Evolutionary conservation across 2,329 filamentous ascomycete genomes (phyloP).

Genomic region (Pseudogymnoascus sp.): DNA sequence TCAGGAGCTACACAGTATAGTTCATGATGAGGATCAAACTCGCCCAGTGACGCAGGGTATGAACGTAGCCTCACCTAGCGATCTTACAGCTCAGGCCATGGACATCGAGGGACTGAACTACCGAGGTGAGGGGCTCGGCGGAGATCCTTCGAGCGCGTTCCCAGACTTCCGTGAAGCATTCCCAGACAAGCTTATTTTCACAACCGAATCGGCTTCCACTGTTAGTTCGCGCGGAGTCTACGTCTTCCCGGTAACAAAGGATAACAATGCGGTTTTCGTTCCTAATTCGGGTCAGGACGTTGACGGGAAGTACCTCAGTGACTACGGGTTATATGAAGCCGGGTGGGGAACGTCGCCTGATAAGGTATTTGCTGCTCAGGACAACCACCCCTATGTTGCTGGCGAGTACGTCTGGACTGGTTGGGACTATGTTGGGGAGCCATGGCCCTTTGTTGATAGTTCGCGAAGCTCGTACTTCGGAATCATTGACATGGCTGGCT

Average conservation of each 20-base stretch:
- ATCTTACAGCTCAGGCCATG: slow-evolving; percentile 32
- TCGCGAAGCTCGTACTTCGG: slow-evolving; percentile 47
- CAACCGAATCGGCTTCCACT: slow-evolving; percentile 36
- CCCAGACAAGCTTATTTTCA: slow-evolving; percentile 40
- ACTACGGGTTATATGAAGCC: slow-evolving; percentile 44
- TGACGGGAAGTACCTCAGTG: slow-evolving; percentile 32
- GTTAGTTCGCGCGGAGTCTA: slow-evolving; percentile 45
- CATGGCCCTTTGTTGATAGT: slow-evolving; percentile 39
- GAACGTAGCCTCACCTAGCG: slow-evolving; percentile 37
- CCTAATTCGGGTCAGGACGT: slow-evolving; percentile 34
- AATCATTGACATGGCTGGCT: slow-evolving; percentile 48
- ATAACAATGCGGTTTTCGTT: slow-evolving; percentile 32
- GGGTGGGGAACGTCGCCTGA: slow-evolving; percentile 42
- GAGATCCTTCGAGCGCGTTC: slow-evolving; percentile 29
- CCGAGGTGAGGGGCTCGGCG: slow-evolving; percentile 42
- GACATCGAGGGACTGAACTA: slow-evolving; percentile 48
- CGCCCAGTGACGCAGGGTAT: slow-evolving; percentile 37
- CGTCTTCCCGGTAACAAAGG: slow-evolving; percentile 41
- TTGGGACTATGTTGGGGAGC: slow-evolving; percentile 43
- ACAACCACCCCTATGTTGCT: slow-evolving; percentile 40
- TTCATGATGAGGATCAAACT: slow-evolving; percentile 39
- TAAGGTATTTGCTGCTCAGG: slow-evolving; percentile 44
- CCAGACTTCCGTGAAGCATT: slow-evolving; percentile 36
- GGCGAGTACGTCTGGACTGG: slow-evolving; percentile 48
- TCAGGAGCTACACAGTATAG: slow-evolving; percentile 33